A percentile compares a stretch with the other conserved stretches of the same genome.
Evolutionary conservation across 306 rosid species (phyloP).

Genomic region (Heteromeles arbutifolia): DNA sequence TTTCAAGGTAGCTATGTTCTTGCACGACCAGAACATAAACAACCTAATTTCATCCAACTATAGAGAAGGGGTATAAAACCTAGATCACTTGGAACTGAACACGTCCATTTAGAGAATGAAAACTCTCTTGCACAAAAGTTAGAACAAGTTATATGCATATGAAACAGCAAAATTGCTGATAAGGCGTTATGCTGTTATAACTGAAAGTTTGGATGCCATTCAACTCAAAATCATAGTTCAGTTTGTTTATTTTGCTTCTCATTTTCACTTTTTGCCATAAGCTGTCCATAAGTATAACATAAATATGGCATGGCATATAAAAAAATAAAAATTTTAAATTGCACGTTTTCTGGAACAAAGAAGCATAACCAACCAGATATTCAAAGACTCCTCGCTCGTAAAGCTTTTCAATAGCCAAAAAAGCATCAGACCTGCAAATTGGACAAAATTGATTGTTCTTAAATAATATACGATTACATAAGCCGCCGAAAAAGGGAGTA

Average conservation of each 20-base stretch:
- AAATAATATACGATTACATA: background rate
- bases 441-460: background rate
- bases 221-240: background rate
- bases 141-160: background rate
- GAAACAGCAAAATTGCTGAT: background rate
- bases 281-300: background rate
- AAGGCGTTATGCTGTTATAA: background rate
- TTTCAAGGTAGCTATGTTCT: background rate
- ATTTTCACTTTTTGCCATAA: background rate
- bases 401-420: constrained; percentile 45
- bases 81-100: background rate
- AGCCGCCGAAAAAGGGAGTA: background rate
- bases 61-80: background rate
- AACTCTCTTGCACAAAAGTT: background rate
- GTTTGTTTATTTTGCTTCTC: background rate
- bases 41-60: background rate
- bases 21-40: background rate
- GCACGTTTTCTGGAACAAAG: background rate
- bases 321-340: background rate
- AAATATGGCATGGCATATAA: background rate
- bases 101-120: background rate
- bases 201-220: background rate
- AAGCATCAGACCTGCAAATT: constrained; percentile 42
- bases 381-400: constrained; percentile 70
- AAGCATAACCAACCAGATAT: constrained; percentile 59